phyloP scores from a whole-genome alignment of 192 early-diverging fungal genomes.

The Coemansia sp. region DNA sequence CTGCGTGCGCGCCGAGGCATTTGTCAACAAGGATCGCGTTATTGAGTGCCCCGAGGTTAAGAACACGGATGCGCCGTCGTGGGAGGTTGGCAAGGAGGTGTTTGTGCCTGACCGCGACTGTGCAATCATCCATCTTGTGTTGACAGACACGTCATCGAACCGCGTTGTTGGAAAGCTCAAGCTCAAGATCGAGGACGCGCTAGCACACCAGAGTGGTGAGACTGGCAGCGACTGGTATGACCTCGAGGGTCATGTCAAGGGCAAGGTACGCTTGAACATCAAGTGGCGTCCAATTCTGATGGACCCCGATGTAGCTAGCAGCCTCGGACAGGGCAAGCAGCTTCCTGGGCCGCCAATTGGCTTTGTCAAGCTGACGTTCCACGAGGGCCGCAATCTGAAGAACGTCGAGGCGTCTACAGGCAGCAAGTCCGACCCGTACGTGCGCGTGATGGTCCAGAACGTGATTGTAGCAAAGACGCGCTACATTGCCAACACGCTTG shows the following conservation, averaged over 20 bases:
- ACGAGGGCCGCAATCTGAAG: constrained; percentile 70
- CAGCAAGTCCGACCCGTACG: constrained; percentile 92
- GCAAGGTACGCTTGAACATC: constrained; percentile 61
- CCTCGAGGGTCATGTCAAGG: constrained; percentile 53
- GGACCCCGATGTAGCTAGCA: constrained; percentile 58
- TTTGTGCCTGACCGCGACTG: constrained; percentile 70
- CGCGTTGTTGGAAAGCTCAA: constrained; percentile 36
- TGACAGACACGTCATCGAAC: constrained; percentile 54
- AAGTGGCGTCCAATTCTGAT: constrained; percentile 83
- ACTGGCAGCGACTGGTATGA: constrained; percentile 63
- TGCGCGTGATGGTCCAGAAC: constrained; percentile 64
- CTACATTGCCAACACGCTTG: constrained; percentile 75
- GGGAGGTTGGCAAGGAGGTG: constrained; percentile 67
- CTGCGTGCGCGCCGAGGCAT: constrained; percentile 58
- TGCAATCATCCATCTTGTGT: constrained; percentile 58
- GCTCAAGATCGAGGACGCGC: constrained; percentile 40
- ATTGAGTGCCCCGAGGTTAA: constrained; percentile 64
- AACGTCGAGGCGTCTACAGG: constrained; percentile 79
- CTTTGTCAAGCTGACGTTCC: constrained; percentile 72
- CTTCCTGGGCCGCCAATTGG: constrained; percentile 68
- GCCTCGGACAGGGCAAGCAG: constrained; percentile 42
- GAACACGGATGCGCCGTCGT: constrained; percentile 76
- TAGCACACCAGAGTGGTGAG: constrained; percentile 47
- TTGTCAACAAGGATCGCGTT: constrained; percentile 52
- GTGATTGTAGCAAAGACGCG: constrained; percentile 71